Conservation (phyloP, 306 rosid species). For the Inga leiocalycina region DNA sequence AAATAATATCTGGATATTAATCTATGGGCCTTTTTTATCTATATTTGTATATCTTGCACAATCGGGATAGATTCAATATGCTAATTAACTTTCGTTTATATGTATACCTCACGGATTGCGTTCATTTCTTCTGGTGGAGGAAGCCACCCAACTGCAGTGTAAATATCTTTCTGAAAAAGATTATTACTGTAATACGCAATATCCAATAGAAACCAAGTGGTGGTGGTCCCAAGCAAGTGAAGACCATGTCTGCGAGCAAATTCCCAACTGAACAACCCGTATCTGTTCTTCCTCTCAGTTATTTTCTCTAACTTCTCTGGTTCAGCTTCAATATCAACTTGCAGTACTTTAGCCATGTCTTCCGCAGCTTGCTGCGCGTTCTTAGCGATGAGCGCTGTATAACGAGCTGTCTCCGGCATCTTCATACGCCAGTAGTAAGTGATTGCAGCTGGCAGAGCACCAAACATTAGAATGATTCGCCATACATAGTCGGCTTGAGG, state of each 20-base stretch:
- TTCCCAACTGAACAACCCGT: constrained; percentile 45
- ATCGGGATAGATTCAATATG: neutral
- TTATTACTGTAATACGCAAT: constrained; percentile 1
- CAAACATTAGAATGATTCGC: constrained; percentile 50
- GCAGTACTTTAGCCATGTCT: constrained; percentile 58
- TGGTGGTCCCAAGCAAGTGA: neutral
- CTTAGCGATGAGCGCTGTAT: constrained; percentile 54
- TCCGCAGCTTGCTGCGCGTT: constrained; percentile 49
- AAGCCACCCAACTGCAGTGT: neutral
- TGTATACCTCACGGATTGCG: constrained; percentile 46
- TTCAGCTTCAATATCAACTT: constrained; percentile 45
- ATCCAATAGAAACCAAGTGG: neutral
- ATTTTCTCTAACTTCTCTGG: constrained; percentile 30
- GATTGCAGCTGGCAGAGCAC: constrained; percentile 24
- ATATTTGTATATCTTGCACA: neutral
- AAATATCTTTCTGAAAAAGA: neutral
- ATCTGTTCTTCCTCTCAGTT: neutral
- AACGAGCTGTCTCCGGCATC: constrained; percentile 66
- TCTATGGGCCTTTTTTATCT: neutral
- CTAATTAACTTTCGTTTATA: neutral
- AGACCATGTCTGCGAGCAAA: constrained; percentile 44
- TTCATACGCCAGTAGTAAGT: constrained; percentile 72
- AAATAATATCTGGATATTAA: no score
- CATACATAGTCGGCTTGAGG: constrained; percentile 48
- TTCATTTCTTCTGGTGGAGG: constrained; percentile 42